Evolutionary conservation across 2,329 filamentous ascomycete genomes (phyloP).

Genomic region (Onygena corvina): DNA sequence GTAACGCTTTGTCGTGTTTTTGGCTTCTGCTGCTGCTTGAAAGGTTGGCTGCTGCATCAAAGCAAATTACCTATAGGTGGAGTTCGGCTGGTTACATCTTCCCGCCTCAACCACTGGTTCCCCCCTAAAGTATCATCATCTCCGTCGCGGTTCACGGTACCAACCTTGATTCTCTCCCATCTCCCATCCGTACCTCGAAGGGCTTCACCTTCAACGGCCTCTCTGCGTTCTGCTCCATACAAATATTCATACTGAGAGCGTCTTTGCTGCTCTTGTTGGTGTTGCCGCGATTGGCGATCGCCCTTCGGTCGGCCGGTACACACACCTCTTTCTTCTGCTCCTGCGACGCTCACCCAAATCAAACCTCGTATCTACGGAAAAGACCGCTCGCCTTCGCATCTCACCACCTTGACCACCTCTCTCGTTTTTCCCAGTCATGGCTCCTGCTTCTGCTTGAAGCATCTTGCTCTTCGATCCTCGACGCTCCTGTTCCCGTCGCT

Average conservation of each 20-base stretch:
- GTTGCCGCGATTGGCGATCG: conserved; percentile 5
- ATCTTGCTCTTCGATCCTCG: neutral
- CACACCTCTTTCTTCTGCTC: neutral
- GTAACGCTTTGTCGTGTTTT: neutral
- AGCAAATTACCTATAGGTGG: conserved; percentile 2
- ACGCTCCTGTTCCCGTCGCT: neutral
- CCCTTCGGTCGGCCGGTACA: no score
- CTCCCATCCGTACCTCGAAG: neutral
- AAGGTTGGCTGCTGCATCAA: conserved; percentile 4
- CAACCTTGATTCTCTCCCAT: conserved; percentile 1
- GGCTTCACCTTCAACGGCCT: neutral
- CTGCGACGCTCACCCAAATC: neutral
- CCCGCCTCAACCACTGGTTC: conserved; percentile 1
- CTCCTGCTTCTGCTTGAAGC: neutral
- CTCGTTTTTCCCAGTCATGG: neutral
- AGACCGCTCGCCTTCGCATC: neutral
- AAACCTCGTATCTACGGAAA: conserved; percentile 3
- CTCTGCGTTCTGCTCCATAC: neutral
- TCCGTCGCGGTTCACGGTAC: neutral
- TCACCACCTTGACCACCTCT: neutral
- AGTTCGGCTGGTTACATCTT: neutral
- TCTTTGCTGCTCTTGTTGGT: neutral
- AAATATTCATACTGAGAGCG: neutral
- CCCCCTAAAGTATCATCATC: neutral
- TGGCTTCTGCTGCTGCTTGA: neutral